A percentile compares a stretch with the other conserved stretches of the same genome.
Evolutionary conservation across 345 rosid species (phyloP).

Genomic region (Chamaenerion angustifolium): DNA sequence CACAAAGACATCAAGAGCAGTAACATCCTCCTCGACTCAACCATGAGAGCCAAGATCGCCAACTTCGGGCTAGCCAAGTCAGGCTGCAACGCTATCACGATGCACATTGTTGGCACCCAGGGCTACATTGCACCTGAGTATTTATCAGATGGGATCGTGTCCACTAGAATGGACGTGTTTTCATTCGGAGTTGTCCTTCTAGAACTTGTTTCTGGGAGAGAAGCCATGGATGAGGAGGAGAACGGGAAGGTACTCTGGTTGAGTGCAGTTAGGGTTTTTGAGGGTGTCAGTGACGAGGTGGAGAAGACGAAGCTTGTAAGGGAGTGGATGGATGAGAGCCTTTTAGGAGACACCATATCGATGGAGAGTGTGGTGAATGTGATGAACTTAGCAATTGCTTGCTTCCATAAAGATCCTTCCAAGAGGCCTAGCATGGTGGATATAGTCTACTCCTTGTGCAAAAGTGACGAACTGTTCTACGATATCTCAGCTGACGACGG

Average conservation of each 20-base stretch:
- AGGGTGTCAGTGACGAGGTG: slow-evolving; percentile 21
- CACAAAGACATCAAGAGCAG: slow-evolving; percentile 62
- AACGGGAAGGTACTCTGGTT: slow-evolving; percentile 38
- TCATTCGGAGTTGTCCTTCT: slow-evolving; percentile 60
- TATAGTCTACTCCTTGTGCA: slow-evolving; percentile 43
- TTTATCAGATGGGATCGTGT: slow-evolving; percentile 44
- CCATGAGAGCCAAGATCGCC: slow-evolving; percentile 58
- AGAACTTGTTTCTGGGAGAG: slow-evolving; percentile 44
- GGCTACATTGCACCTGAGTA: slow-evolving; percentile 70
- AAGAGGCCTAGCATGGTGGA: slow-evolving; percentile 58
- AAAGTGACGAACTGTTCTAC: slow-evolving; percentile 34
- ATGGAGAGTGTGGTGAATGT: slow-evolving; percentile 39
- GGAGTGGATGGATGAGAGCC: slow-evolving; percentile 28
- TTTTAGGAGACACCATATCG: slow-evolving; percentile 20
- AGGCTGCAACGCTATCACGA: slow-evolving; percentile 63
- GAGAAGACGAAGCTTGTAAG: slow-evolving; percentile 16
- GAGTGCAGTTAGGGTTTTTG: slow-evolving; percentile 14
- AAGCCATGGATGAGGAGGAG: slow-evolving; percentile 33
- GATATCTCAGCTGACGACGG: slow-evolving; percentile 35
- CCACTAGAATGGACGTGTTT: slow-evolving; percentile 59
- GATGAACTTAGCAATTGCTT: slow-evolving; percentile 35
- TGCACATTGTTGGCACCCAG: slow-evolving; percentile 68
- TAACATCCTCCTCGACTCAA: slow-evolving; percentile 48
- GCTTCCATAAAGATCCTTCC: slow-evolving; percentile 33
- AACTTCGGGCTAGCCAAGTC: slow-evolving; percentile 65